Evolutionary conservation across 139 green algal species (phyloP).

Genomic region (Closterium sp.): DNA sequence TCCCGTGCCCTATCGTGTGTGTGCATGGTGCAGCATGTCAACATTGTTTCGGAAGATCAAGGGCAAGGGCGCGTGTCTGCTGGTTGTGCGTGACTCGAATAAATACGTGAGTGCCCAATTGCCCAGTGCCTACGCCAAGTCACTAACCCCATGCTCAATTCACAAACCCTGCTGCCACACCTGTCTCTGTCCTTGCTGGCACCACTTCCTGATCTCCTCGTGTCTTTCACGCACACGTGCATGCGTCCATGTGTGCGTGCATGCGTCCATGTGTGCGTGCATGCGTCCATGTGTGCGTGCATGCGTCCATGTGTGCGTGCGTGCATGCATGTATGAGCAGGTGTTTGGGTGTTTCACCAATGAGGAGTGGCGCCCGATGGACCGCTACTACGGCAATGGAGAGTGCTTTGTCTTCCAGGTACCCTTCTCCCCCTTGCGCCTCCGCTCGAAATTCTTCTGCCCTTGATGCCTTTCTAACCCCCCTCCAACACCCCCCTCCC

Average conservation of each 20-base stretch:
- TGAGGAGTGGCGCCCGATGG: conserved; percentile 25
- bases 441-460: not conserved
- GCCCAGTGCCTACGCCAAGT: too few species aligned
- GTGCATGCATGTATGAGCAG: conserved; percentile 2
- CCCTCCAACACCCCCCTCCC: not conserved
- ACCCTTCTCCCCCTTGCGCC: not conserved
- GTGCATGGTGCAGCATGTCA: not conserved
- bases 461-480: not conserved
- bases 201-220: not conserved
- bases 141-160: too few species aligned
- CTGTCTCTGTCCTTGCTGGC: not conserved
- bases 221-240: too few species aligned
- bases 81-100: not conserved
- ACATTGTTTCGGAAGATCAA: conserved; percentile 4
- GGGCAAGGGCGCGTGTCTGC: not conserved
- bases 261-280: not conserved
- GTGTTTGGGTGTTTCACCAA: conserved; percentile 52
- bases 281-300: not conserved
- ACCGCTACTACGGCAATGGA: conserved; percentile 43
- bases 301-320: not conserved
- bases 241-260: not conserved
- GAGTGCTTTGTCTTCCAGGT: conserved; percentile 52
- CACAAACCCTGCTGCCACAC: too few species aligned
- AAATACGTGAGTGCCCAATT: not conserved
- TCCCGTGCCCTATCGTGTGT: not conserved